Base-by-base conservation (phyloP, 2,329 filamentous ascomycete genomes). In the Fusarium sp. region DNA sequence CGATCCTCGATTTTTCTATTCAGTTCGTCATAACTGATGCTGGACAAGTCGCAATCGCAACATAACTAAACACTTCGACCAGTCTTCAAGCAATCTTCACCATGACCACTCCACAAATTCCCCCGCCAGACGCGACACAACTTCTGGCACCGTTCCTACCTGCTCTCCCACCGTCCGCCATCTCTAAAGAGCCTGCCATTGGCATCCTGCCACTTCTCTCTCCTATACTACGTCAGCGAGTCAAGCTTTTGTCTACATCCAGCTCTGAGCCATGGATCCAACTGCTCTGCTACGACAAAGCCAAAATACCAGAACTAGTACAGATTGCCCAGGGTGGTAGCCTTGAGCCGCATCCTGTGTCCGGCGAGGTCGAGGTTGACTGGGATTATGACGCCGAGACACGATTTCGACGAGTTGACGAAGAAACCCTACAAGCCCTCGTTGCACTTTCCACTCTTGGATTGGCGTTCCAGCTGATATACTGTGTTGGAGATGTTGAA, bases 331-430 rank as follows among this genome's bases (percentile, higher is more conserved):
- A 86, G 72, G 85, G 86, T 59, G 88, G 92, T 56, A 82, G 86
- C 47, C 83, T 95, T 32, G 91, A 95, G 78, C 91, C 92, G n/a
- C 93, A 96, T 75, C 93, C 93, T 5, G 89, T 91, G 7, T 94
- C 91, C 4, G 92, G 92, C 57, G 92, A 95, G 79, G 88, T 95
- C 57, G 92, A 95, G 80, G 81, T 95, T 22, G 90, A 92, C 78
- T 89, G 87, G 85, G 86, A 89, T 74, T 85, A 84, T 60, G 91
- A 93, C 60, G 86, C 88, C 10, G 84, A 88, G 63, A 84, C 85
- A 29, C 85, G 87, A 56, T 95, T 90, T 80, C 84, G 88, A 64
- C 85, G 92, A n/a, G 78, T 93, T 38, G 93, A 96, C 75, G 81
- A 87, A 46, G 93, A 96, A 80, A 96, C 92, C 0, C 79, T 95